Base-by-base conservation (phyloP, 2,329 filamentous ascomycete genomes). In the Sodiomyces alkalinus region DNA sequence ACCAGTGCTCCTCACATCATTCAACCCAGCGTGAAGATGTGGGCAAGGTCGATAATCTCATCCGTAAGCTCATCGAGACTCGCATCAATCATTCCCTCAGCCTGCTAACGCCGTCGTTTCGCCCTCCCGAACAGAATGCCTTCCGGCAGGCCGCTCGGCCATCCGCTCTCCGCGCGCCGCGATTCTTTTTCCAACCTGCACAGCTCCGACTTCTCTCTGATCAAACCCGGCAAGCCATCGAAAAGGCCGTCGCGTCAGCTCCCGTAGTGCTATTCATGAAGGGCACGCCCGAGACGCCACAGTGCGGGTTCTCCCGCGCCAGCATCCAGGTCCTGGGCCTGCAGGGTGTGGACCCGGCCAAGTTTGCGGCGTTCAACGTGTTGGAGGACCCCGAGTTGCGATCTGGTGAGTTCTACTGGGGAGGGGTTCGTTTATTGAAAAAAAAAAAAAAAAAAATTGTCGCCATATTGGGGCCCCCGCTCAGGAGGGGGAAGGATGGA, bases 251-350 rank as follows among this genome's bases (percentile, higher is more conserved):
- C 11, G 64, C 60, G 15, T 86, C 85, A 1, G 80, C 86, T 0
- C 87, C 87, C 3, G 87, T 98, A 0, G 90, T 98, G 1, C 67
- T 98, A 32, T 98, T 98, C 65, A 98, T 98, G 90, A 98, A 98
- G 64, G 90, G 90, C 34, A 96, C 90, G 2, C 90, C 90, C 33
- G 86, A 94, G 59, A 82, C 74, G 35, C 90, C 90, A 13, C 86
- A 94, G 55, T 98, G 90, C 57, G 90, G 90, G 25, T 98, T 94
- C 65, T 96, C 87, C 33, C 74, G 86, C 44, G 87, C 87, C 30
- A 83, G 72, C 50, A 92, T 98, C 51, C 86, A 96, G 64, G 86
- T 98, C 45, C 65, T 98, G 38, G 83, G 87, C 33, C 58, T 94
- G 45, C 87, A 98, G 59, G 90, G 90, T 39, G 85, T 98, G 36